phyloP scores from a whole-genome alignment of 805 yeast genomes.

The Pachysolen tannophilus region DNA sequence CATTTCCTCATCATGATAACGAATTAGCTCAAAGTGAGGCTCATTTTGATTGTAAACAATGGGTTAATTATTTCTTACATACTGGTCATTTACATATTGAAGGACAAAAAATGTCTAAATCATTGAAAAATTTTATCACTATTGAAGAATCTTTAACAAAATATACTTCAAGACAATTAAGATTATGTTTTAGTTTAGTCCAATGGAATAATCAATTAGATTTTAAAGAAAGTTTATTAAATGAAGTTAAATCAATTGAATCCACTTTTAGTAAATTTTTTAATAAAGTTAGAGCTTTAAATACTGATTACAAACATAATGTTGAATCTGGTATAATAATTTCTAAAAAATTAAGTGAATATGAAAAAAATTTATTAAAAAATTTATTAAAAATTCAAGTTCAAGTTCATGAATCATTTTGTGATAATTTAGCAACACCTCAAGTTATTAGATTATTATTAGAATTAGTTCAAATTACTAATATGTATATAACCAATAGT shows the following conservation, averaged over 20 bases:
- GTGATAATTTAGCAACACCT: constrained; percentile 84
- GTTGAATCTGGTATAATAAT: constrained; percentile 40
- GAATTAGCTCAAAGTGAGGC: constrained; percentile 98
- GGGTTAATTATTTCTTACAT: constrained; percentile 96
- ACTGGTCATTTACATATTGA: constrained; percentile 97
- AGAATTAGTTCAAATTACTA: constrained; percentile 64
- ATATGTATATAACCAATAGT: constrained; percentile 57
- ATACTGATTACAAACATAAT: constrained; percentile 51
- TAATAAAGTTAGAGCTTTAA: constrained; percentile 77
- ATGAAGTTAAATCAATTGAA: constrained; percentile 74
- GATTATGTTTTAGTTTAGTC: constrained; percentile 84
- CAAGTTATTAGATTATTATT: constrained; percentile 55
- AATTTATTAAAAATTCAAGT: constrained; percentile 44
- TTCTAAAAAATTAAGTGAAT: constrained; percentile 49
- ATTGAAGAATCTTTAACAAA: constrained; percentile 78
- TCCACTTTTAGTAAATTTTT: constrained; percentile 74
- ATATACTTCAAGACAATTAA: constrained; percentile 72
- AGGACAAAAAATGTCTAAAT: constrained; percentile 97
- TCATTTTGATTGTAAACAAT: constrained; percentile 77
- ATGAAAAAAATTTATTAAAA: constrained; percentile 48
- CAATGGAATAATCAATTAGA: constrained; percentile 93
- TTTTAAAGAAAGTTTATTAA: constrained; percentile 73
- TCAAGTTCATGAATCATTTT: constrained; percentile 67
- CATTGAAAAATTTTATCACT: constrained; percentile 90
- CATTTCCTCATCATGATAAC: constrained; percentile 98